A percentile compares a stretch with the other conserved stretches of the same genome.
phyloP scores from a whole-genome alignment of 345 rosid species.

The Gossypium thurberi region DNA sequence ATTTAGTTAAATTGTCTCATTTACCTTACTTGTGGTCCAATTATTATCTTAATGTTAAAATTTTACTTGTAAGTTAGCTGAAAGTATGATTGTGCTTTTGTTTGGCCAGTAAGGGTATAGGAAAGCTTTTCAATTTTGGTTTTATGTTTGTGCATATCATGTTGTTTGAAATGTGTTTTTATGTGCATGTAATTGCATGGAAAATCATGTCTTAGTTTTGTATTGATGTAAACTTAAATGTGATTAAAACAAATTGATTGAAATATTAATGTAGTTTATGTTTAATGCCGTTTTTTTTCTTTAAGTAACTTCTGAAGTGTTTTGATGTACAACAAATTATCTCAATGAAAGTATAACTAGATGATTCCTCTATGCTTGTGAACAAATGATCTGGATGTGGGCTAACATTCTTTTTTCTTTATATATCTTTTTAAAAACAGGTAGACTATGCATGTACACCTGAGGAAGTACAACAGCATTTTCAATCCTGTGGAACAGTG shows the following conservation, averaged over 20 bases:
- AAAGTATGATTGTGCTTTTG: constrained; percentile 3
- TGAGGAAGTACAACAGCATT: constrained; percentile 98
- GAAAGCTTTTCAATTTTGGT: not conserved
- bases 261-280: not conserved
- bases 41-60: not conserved
- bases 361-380: not conserved
- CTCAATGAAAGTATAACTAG: not conserved
- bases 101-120: not conserved
- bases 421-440: constrained; percentile 36
- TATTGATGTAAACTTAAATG: not conserved
- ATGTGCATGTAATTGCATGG: not conserved
- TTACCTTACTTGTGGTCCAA: not conserved
- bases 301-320: not conserved
- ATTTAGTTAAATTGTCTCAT: not conserved
- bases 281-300: not conserved
- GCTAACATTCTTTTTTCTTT: not conserved
- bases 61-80: not conserved
- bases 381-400: not conserved
- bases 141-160: not conserved
- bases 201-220: not conserved
- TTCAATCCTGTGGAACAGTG: constrained; percentile 97
- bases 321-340: not conserved
- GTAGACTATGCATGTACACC: constrained; percentile 97
- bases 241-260: not conserved
- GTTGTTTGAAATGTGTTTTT: no score